Percentiles rank a stretch among this genome's conserved stretches.
phyloP scores from a whole-genome alignment of 768 basidiomycete genomes.

The Phylloporus scabripes region DNA sequence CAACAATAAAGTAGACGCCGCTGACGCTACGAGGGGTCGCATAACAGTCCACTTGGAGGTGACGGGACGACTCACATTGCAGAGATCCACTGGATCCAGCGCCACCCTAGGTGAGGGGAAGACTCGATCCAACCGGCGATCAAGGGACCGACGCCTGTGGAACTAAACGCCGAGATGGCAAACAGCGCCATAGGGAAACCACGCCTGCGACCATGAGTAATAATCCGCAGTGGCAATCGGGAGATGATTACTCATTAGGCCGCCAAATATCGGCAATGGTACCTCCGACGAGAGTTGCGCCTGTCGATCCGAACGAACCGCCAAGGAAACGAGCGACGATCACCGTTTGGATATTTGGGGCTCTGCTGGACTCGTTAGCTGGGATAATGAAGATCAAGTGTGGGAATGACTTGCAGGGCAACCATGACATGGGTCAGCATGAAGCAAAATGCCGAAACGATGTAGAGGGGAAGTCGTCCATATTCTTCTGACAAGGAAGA shows the following conservation, averaged over 20 bases:
- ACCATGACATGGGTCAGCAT: slow-evolving; percentile 43
- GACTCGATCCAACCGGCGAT: slow-evolving; percentile 64
- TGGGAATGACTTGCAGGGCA: slow-evolving; percentile 21
- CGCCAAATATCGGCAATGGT: slow-evolving; percentile 67
- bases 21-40: slow-evolving; percentile 37
- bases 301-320: slow-evolving; percentile 64
- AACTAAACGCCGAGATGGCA: slow-evolving; percentile 52
- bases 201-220: slow-evolving; percentile 42
- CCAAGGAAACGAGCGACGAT: slow-evolving; percentile 59
- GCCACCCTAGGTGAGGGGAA: slow-evolving; percentile 54
- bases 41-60: background rate
- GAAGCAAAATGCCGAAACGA: slow-evolving; percentile 46
- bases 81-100: slow-evolving; percentile 84
- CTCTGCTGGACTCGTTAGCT: slow-evolving; percentile 21
- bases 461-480: slow-evolving; percentile 56
- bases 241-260: slow-evolving; percentile 46
- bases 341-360: slow-evolving; percentile 53
- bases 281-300: slow-evolving; percentile 70
- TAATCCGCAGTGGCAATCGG: background rate
- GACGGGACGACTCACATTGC: slow-evolving; percentile 42
- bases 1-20: slow-evolving; percentile 43
- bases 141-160: slow-evolving; percentile 60
- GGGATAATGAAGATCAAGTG: background rate
- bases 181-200: slow-evolving; percentile 78
- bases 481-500: slow-evolving; percentile 72